Percentiles rank a stretch among this genome's conserved stretches.
Evolutionary conservation across 2,329 filamentous ascomycete genomes (phyloP).

Genomic region (Penicillium sumatraense): DNA sequence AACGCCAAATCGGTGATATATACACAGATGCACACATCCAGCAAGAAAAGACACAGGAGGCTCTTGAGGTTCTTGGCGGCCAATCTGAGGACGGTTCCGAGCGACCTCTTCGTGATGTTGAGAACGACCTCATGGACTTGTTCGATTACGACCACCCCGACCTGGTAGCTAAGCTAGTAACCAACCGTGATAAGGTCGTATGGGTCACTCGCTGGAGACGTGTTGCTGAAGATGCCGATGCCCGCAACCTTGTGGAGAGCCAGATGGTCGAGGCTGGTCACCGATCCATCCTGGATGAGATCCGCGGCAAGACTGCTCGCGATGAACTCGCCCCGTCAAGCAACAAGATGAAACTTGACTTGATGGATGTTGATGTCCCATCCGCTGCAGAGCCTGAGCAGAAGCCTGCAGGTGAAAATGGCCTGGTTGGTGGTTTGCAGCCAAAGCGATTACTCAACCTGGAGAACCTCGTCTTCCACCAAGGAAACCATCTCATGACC

Average conservation of each 20-base stretch:
- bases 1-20: conserved; percentile 84
- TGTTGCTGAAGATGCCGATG: conserved; percentile 75
- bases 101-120: conserved; percentile 85
- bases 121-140: conserved; percentile 97
- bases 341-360: conserved; percentile 80
- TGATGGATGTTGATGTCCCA: conserved; percentile 86
- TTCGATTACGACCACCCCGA: conserved; percentile 98
- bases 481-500: conserved; percentile 99
- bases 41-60: conserved; percentile 87
- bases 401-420: conserved; percentile 62
- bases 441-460: conserved; percentile 88
- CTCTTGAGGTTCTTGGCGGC: conserved; percentile 80
- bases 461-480: conserved; percentile 94
- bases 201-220: conserved; percentile 90
- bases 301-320: conserved; percentile 70
- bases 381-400: conserved; percentile 62
- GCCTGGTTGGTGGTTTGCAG: conserved; percentile 79
- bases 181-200: conserved; percentile 90
- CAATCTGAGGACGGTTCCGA: conserved; percentile 76
- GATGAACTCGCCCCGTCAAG: conserved; percentile 64
- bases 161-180: conserved; percentile 85
- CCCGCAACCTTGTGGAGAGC: conserved; percentile 76
- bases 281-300: conserved; percentile 83
- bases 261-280: conserved; percentile 92
- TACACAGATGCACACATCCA: conserved; percentile 93